These are phyloP conservation scores for Entophlyctis luteolus DNA, from an alignment of 192 early-diverging fungal species.

Conservation along the genomic window DNA sequence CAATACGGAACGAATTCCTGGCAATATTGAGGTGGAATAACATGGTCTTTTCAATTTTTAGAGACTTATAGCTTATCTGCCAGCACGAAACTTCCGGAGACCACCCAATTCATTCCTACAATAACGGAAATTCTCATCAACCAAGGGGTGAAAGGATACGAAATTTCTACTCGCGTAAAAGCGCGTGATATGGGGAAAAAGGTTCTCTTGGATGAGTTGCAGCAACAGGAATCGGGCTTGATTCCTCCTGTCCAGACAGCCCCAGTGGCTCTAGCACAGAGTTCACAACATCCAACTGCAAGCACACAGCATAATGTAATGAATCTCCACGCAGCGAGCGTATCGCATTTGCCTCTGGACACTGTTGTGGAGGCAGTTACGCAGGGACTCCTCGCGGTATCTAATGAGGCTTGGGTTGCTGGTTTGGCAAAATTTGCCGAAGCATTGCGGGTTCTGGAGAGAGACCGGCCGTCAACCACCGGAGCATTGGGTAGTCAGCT, in stretches of 20 bases:
- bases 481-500: no score
- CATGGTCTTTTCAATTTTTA: not conserved
- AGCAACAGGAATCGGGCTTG: not conserved
- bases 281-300: not conserved
- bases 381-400: no score
- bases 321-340: not conserved
- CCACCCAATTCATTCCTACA: slow-evolving; percentile 8
- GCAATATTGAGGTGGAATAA: slow-evolving; percentile 26
- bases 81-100: slow-evolving; percentile 14
- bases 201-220: not conserved
- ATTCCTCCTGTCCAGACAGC: not conserved
- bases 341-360: slow-evolving; percentile 6
- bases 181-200: slow-evolving; percentile 11
- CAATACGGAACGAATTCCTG: slow-evolving; percentile 42
- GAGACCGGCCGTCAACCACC: no score
- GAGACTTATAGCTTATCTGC: not conserved
- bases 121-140: slow-evolving; percentile 31
- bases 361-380: no score
- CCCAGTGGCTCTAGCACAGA: not conserved
- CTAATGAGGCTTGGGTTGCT: no score
- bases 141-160: slow-evolving; percentile 42
- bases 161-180: slow-evolving; percentile 28
- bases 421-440: no score
- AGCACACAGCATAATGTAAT: not conserved
- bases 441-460: no score